Conservation (phyloP, 2,329 filamentous ascomycete species). For the Penicillium brevicompactum region DNA sequence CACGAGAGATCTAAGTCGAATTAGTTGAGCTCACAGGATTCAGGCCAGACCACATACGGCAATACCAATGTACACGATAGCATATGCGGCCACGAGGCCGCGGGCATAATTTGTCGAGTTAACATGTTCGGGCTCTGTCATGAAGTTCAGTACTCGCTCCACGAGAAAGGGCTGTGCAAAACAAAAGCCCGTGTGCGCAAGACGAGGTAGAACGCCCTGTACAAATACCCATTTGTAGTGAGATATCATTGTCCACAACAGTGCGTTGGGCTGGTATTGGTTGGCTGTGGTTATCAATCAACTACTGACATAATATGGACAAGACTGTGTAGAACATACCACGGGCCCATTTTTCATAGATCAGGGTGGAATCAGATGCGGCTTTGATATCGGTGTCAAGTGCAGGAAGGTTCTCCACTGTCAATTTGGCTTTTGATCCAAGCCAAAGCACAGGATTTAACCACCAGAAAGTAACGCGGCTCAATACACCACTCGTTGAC, state of each 20-base stretch:
- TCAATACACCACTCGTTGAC: conserved; percentile 27
- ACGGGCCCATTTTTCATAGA: conserved; percentile 35
- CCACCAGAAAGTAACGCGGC: conserved; percentile 39
- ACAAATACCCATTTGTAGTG: conserved; percentile 23
- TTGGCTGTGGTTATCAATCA: conserved; percentile 12
- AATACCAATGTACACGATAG: conserved; percentile 41
- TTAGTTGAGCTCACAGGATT: not conserved
- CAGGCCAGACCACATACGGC: conserved; percentile 29
- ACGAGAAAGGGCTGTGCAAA: conserved; percentile 53
- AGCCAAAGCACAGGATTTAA: conserved; percentile 35
- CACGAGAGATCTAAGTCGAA: conserved; percentile 28
- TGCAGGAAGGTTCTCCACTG: conserved; percentile 43
- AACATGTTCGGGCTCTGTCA: conserved; percentile 20
- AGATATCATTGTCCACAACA: conserved; percentile 20
- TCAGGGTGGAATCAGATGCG: conserved; percentile 32
- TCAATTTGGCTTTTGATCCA: conserved; percentile 35
- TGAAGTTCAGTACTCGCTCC: conserved; percentile 19
- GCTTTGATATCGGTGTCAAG: conserved; percentile 36
- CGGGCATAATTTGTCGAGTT: conserved; percentile 32
- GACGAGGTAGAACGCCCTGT: conserved; percentile 37
- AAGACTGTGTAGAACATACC: conserved; percentile 14
- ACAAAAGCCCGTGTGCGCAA: conserved; percentile 44
- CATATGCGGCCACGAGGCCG: conserved; percentile 41
- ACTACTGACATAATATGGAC: not conserved
- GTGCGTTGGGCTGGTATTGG: conserved; percentile 15